Evolutionary conservation across 1,139 yeast genomes (phyloP).

Genomic region (Yarrowia galli): DNA sequence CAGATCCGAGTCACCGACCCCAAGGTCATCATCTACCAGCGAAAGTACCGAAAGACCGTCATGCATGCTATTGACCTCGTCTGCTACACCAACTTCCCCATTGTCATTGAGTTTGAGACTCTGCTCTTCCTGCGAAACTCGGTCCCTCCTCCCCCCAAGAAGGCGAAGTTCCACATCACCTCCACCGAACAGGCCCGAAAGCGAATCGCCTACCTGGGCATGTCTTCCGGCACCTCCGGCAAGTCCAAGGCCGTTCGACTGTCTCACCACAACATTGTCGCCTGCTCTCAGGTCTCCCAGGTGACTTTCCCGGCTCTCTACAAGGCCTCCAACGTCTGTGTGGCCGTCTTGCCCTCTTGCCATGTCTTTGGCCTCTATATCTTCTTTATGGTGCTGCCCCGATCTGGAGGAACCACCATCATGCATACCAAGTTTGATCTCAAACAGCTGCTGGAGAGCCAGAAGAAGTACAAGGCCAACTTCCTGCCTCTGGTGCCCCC

Average conservation of each 20-base stretch:
- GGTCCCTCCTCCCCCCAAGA: slow-evolving; percentile 12
- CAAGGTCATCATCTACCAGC: slow-evolving; percentile 45
- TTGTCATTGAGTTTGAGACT: slow-evolving; percentile 15
- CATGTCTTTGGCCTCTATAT: slow-evolving; percentile 51
- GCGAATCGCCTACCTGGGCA: slow-evolving; percentile 55
- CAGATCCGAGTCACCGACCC: slow-evolving; percentile 49
- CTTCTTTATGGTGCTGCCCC: slow-evolving; percentile 45
- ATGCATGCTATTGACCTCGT: slow-evolving; percentile 11
- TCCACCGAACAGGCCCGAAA: slow-evolving; percentile 25
- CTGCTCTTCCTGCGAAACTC: slow-evolving; percentile 4
- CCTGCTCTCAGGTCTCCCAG: slow-evolving; percentile 45
- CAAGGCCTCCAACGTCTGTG: slow-evolving; percentile 40
- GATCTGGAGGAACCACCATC: slow-evolving; percentile 46
- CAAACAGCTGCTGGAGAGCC: slow-evolving; percentile 46
- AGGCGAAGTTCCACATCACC: slow-evolving; percentile 19
- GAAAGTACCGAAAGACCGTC: slow-evolving; percentile 18
- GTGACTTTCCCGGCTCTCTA: slow-evolving; percentile 35
- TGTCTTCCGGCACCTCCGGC: slow-evolving; percentile 79
- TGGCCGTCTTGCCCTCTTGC: slow-evolving; percentile 52
- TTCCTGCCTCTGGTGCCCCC: slow-evolving; percentile 52
- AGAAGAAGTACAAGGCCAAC: slow-evolving; percentile 47
- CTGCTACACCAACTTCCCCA: slow-evolving; percentile 22
- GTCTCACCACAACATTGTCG: slow-evolving; percentile 56
- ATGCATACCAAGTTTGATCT: slow-evolving; percentile 51
- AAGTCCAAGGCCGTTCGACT: slow-evolving; percentile 75